Evolutionary conservation across 2,329 filamentous ascomycete species (phyloP), one percentile per base, ranked within the genome.

Genomic region (Diaporthe aspalathi): DNA sequence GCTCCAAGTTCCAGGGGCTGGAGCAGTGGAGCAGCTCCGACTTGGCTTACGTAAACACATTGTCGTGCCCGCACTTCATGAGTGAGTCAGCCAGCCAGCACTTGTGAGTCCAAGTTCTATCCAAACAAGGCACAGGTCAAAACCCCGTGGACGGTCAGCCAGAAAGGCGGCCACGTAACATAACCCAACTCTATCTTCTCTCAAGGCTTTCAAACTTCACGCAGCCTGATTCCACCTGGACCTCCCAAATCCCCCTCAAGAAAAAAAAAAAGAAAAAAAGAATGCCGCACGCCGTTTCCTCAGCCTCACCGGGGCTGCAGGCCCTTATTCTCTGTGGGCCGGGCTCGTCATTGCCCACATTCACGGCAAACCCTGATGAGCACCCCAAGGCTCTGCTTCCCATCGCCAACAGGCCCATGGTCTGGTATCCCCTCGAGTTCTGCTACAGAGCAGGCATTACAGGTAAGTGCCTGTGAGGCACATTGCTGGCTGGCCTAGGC

Each of bases 381-480:
- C 91, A 93, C 73, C 93, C 93, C 12, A 96, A 96, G 82, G 93
- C 93, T 12, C 87, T 96, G 27, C 83, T 96, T 9, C 93, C 93
- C 7, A 92, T 96, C 72, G 93, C 93, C 45, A 96, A 96, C 80
- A 84, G 93, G 75, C 93, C 93, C 1, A 96, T 96, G 93, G 91
- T 96, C 56, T 95, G 94, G 92, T 96, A 96, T 80, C 91, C 93
- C 7, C 88, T 96, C 50, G 93, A 95, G 77, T 95, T 94, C 83
- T 95, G 93, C 81, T 93, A 94, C 78, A 90, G 93, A 47, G 93
- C 92, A 80, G 93, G 93, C 75, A 89, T 95, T 75, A 93, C 91
- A 77, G 87, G 92, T 93, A 81, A 81, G 88, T 20, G 27, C 12
- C 20, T 27, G 17, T 49, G 62, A 65, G 27, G 12, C 49, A 22